These are phyloP conservation scores for Eucalyptus fibrosa DNA, from an alignment of 345 rosid species.

Conservation along the genomic window DNA sequence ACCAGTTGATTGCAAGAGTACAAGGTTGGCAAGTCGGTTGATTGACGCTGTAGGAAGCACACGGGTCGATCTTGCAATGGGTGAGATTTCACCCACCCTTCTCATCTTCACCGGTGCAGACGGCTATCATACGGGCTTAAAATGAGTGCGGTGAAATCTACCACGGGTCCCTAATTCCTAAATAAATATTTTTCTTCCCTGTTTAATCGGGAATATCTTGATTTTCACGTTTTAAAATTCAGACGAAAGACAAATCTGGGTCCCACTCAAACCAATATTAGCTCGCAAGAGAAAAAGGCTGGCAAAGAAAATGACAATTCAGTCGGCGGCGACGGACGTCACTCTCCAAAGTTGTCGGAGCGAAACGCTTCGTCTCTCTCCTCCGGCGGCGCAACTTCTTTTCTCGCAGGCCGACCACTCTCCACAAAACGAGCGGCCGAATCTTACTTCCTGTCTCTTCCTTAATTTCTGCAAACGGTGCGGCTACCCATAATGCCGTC, in stretches of 20 bases:
- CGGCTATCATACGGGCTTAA: too few relatives aligned
- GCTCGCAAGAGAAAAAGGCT: neutral
- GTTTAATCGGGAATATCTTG: too few relatives aligned
- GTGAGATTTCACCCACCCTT: too few relatives aligned
- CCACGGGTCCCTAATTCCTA: too few relatives aligned
- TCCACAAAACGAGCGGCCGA: neutral
- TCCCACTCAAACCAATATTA: too few relatives aligned
- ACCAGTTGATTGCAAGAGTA: too few relatives aligned
- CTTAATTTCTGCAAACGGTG: neutral
- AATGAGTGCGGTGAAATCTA: accelerated
- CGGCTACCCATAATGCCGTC: neutral
- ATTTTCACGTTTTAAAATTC: too few relatives aligned
- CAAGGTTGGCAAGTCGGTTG: too few relatives aligned
- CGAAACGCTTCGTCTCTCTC: neutral
- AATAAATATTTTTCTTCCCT: too few relatives aligned
- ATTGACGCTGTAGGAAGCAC: too few relatives aligned
- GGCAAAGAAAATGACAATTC: neutral
- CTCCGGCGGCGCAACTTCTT: neutral
- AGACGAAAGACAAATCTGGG: accelerated
- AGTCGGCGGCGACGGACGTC: neutral
- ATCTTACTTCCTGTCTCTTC: neutral
- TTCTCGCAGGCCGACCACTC: neutral
- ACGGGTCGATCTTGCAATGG: too few relatives aligned
- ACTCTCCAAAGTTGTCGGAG: neutral
- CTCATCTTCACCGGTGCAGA: too few relatives aligned